These are phyloP conservation scores for Coccomyxa sp. DNA, from an alignment of 139 green algal species.

Conservation along the genomic window DNA sequence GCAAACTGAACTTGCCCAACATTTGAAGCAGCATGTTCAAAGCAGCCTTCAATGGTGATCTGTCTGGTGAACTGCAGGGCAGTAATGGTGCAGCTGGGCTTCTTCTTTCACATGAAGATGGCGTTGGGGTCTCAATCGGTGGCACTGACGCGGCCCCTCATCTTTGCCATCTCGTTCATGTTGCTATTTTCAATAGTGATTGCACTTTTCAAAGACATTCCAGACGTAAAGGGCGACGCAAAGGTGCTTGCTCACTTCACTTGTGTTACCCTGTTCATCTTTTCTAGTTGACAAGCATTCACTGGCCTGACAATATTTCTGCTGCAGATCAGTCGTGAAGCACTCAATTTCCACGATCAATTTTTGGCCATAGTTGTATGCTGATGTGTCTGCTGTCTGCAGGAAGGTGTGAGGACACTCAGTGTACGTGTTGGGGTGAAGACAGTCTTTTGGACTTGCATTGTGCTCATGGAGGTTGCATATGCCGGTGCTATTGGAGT, in stretches of 20 bases:
- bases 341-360: not conserved
- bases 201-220: conserved; percentile 96
- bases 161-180: conserved; percentile 89
- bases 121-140: conserved; percentile 24
- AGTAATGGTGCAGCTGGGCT: conserved; percentile 80
- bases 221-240: conserved; percentile 80
- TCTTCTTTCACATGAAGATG: conserved; percentile 79
- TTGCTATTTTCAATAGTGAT: conserved; percentile 90
- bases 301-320: not conserved
- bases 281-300: not conserved
- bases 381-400: not conserved
- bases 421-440: conserved; percentile 70
- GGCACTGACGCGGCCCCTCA: conserved; percentile 30
- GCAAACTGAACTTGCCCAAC: no score
- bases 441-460: conserved; percentile 83
- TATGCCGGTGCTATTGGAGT: conserved; percentile 64
- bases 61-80: conserved; percentile 26
- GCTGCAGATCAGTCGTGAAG: not conserved
- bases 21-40: no score
- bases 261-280: not conserved
- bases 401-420: conserved; percentile 70
- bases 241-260: conserved; percentile 16
- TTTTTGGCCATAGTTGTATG: no score
- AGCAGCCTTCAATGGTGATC: no score
- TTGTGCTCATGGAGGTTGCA: conserved; percentile 61